Evolutionary conservation across 2,329 filamentous ascomycete species (phyloP), one percentile per base, ranked within the genome.

Genomic region (Microsporum ferrugineum): DNA sequence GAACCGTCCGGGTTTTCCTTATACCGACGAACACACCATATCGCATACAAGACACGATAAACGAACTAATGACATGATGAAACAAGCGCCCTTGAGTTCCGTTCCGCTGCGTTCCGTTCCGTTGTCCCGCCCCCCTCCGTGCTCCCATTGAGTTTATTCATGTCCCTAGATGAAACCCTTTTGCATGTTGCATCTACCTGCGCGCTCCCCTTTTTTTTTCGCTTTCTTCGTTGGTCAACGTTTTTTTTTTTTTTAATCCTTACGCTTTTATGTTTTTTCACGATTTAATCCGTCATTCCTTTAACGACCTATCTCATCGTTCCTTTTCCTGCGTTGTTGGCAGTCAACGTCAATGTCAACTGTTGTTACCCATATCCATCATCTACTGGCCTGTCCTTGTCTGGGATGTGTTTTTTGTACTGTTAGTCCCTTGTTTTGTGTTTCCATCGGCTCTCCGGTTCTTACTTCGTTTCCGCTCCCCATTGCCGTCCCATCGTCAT

Each of bases 211-310:
- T 4, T 5, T 41, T n/a, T 43, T n/a, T 5, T n/a, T n/a, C 14
- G n/a, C n/a, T 43, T n/a, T 2, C 14, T 2, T 14, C n/a, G 38
- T 51, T 51, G 17, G 17, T 23, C 17, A 23, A 47, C 7, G 6
- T 3, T 34, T 12, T 8, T 51, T 10, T 10, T 29, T 14, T 5
- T 49, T 49, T 49, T 49, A 49, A 7, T 14, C n/a, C 14, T 53
- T 31, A 29, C 27, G 27, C 49, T 12, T 43, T 53, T n/a, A 53
- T 10, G 55, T 27, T 38, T 38, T 17, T 14, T 17, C 29, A 57
- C 38, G 55, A 57, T 57, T 57, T 57, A 57, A 57, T 57, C 55
- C 55, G 55, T 57, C 55, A 41, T 33, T 57, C 55, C 17, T 57
- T 56, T 17, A 38, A 14, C 31, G 38, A 57, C 10, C 33, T 23